A percentile compares a stretch with the other conserved stretches of the same genome.
Evolutionary conservation across 805 yeast genomes (phyloP).

Genomic region (Candida yuanshanica): DNA sequence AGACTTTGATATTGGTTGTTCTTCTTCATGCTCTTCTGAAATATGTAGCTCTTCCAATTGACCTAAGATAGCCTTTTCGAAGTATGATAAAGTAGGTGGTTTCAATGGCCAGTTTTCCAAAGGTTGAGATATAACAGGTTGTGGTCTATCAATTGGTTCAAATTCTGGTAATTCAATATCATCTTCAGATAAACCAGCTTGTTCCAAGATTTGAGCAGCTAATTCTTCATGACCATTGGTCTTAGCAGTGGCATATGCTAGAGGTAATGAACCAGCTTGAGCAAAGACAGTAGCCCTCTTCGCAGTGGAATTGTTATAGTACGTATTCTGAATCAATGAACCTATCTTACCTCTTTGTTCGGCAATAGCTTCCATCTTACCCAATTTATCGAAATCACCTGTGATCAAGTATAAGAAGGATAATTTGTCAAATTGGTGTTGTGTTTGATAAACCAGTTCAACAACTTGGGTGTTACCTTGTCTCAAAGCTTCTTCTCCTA

Average conservation of each 20-base stretch:
- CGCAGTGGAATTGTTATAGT: conserved; percentile 69
- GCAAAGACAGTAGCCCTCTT: conserved; percentile 70
- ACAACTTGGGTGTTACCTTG: conserved; percentile 87
- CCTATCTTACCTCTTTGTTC: conserved; percentile 79
- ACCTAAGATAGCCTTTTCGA: conserved; percentile 79
- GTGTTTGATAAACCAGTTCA: conserved; percentile 85
- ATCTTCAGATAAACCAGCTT: conserved; percentile 58
- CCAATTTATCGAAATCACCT: conserved; percentile 71
- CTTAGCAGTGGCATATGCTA: conserved; percentile 91
- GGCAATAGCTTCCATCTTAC: conserved; percentile 85
- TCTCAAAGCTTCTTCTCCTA: conserved; percentile 78
- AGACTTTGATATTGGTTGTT: conserved; percentile 18
- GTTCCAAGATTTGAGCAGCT: conserved; percentile 66
- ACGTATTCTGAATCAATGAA: conserved; percentile 75
- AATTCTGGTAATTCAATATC: conserved; percentile 63
- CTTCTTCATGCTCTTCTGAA: conserved; percentile 35
- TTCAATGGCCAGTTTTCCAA: conserved; percentile 75
- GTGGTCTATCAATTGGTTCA: conserved; percentile 37
- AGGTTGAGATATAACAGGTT: conserved; percentile 43
- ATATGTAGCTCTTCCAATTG: conserved; percentile 61
- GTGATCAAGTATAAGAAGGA: conserved; percentile 82
- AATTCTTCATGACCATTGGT: conserved; percentile 73
- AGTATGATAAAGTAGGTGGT: conserved; percentile 66
- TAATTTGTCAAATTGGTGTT: conserved; percentile 79
- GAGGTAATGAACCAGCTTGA: conserved; percentile 74